Percentiles rank a stretch among this genome's conserved stretches.
These are phyloP conservation scores for Podila epigama DNA, from an alignment of 192 early-diverging fungal genomes.

Conservation along the genomic window DNA sequence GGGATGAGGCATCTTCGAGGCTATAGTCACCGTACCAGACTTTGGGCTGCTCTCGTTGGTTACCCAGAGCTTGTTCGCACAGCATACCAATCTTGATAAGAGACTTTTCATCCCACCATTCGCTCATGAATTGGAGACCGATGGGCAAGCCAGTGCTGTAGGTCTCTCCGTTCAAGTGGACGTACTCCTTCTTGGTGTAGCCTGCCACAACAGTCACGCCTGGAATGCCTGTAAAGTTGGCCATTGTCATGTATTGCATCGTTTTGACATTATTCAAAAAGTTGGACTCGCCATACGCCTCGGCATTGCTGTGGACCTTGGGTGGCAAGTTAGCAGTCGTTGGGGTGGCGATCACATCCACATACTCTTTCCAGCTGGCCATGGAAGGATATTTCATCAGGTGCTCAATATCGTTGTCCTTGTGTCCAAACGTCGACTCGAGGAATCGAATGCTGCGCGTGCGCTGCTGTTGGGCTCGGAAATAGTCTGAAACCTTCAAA, in stretches of 20 bases:
- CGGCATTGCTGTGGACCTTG: constrained; percentile 51
- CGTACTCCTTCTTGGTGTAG: constrained; percentile 39
- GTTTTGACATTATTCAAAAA: constrained; percentile 54
- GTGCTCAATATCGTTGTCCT: constrained; percentile 13
- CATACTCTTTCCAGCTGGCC: constrained; percentile 14
- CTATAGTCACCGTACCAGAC: constrained; percentile 32
- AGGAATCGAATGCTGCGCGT: constrained; percentile 64
- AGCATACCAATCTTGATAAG: constrained; percentile 66
- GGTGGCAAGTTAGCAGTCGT: constrained; percentile 65
- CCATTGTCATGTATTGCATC: constrained; percentile 68
- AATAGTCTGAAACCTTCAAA: constrained; percentile 55
- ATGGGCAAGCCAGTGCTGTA: constrained; percentile 62
- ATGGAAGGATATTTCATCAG: constrained; percentile 19
- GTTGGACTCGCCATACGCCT: constrained; percentile 61
- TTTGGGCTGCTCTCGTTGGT: constrained; percentile 49
- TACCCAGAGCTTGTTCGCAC: constrained; percentile 54
- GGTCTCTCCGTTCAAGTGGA: constrained; percentile 11
- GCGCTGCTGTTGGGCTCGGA: constrained; percentile 58
- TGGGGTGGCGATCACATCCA: constrained; percentile 73
- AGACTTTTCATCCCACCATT: constrained; percentile 74
- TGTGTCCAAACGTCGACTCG: constrained; percentile 52
- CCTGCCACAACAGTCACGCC: constrained; percentile 69
- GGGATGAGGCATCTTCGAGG: not conserved
- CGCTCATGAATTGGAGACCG: constrained; percentile 71
- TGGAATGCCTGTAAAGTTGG: constrained; percentile 73